Evolutionary conservation across 495 filamentous ascomycete genomes (phyloP).

Genomic region (Monascus purpureus): DNA sequence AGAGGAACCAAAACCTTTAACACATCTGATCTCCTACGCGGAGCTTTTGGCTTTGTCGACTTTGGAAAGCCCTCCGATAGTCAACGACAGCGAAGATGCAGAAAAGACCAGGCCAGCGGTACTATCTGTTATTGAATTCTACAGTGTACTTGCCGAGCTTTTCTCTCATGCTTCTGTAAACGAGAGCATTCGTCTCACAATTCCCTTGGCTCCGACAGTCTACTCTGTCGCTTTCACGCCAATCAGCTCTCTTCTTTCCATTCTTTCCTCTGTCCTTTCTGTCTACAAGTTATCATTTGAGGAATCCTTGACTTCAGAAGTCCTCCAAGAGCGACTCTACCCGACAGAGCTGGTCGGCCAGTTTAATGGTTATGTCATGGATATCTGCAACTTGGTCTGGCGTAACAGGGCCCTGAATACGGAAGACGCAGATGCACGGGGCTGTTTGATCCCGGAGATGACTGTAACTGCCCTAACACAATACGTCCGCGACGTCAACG

Average conservation of each 20-base stretch:
- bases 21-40: conserved; percentile 39
- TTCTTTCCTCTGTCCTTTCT: conserved; percentile 50
- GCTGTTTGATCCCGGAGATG: conserved; percentile 48
- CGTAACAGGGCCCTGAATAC: conserved; percentile 57
- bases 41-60: conserved; percentile 49
- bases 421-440: conserved; percentile 55
- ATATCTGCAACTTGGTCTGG: conserved; percentile 80
- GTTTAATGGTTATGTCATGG: conserved; percentile 84
- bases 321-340: conserved; percentile 23
- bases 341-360: conserved; percentile 40
- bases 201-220: conserved; percentile 53
- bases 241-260: conserved; percentile 50
- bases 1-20: conserved; percentile 25
- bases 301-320: conserved; percentile 34
- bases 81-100: conserved; percentile 2
- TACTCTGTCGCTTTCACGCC: conserved; percentile 56
- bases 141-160: conserved; percentile 42
- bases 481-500: conserved; percentile 29
- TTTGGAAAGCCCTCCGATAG: conserved; percentile 31
- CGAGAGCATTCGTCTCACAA: conserved; percentile 41
- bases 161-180: conserved; percentile 39
- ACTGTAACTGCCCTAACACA: conserved; percentile 32
- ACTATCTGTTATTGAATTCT: conserved; percentile 49
- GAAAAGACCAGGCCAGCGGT: conserved; percentile 10
- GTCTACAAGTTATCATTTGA: conserved; percentile 68